Evolutionary conservation across 768 basidiomycete genomes (phyloP), one percentile per base, ranked within the genome.

Genomic region (Antrodiella citrinella): DNA sequence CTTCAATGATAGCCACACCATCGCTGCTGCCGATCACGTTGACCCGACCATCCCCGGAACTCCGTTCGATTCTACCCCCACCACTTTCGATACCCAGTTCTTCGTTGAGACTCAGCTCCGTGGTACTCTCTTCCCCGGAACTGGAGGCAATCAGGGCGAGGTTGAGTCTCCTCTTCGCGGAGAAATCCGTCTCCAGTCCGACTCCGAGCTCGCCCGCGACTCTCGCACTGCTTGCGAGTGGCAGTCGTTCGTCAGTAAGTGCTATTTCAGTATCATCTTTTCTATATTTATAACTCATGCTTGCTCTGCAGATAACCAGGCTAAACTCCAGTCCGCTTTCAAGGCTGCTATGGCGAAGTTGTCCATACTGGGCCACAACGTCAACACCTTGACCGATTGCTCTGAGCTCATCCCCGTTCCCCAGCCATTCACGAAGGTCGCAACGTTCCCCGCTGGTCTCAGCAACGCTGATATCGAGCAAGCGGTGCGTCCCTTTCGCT

Each of bases 401-500:
- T 70, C 68, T 3, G 72, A 74, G 40, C 69, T 74, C 48, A 72
- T 75, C 26, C 72, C 73, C 3, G 50, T 51, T 2, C 65, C 72
- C 7, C 54, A 55, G 30, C 48, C 61, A n/a, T 56, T 65, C 42
- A 59, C 56, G 20, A 57, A 51, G 30, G 55, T 54, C 9, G 54
- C 68, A 11, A 62, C 62, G 42, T 60, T 72, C 49, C 69, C 67
- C 24, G 65, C 68, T 38, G 68, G 66, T 1, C 41, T 57, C 42
- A 57, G 51, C 22, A 55, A 57, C 51, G 50, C 51, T 15, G 56
- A 62, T 44, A 44, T 61, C 23, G 53, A 61, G 43, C 54, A 55
- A 41, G 57, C 57, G 26, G 54, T 52, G 48, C 26, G 13, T 50
- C 4, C 10, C 35, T 38, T 38, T 38, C 35, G n/a, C n/a, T n/a